These are phyloP conservation scores for Taphrina populina DNA, from an alignment of 1,139 yeast genomes.

Conservation along the genomic window DNA sequence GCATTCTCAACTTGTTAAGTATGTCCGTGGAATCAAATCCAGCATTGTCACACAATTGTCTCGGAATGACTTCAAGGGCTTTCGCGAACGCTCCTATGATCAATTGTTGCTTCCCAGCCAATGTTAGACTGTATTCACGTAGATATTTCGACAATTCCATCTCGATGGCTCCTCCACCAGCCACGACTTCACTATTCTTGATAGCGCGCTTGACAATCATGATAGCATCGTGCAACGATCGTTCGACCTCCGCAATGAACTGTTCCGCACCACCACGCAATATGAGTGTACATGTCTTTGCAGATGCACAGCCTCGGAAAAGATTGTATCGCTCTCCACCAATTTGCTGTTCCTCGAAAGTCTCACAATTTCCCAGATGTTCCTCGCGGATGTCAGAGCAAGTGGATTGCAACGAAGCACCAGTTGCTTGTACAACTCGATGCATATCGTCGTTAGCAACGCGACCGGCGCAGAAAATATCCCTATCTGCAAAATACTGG, in stretches of 20 bases:
- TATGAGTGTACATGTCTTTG: slow-evolving; percentile 88
- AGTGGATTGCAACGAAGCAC: slow-evolving; percentile 87
- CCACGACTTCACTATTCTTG: slow-evolving; percentile 80
- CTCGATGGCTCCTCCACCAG: slow-evolving; percentile 99
- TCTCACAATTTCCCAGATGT: slow-evolving; percentile 82
- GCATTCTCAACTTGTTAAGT: slow-evolving; percentile 83
- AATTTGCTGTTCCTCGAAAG: slow-evolving; percentile 88
- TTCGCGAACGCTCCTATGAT: slow-evolving; percentile 89
- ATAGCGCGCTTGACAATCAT: slow-evolving; percentile 97
- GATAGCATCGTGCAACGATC: slow-evolving; percentile 95
- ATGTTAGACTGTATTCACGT: slow-evolving; percentile 79
- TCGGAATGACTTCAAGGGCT: slow-evolving; percentile 92
- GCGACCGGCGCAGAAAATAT: slow-evolving; percentile 96
- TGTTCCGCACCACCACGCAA: slow-evolving; percentile 98
- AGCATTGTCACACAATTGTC: slow-evolving; percentile 96
- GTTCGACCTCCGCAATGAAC: slow-evolving; percentile 96
- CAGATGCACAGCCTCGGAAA: slow-evolving; percentile 87
- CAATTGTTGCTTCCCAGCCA: slow-evolving; percentile 94
- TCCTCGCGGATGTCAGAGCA: slow-evolving; percentile 69
- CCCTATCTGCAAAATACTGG: slow-evolving; percentile 93
- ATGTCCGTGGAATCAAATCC: slow-evolving; percentile 96
- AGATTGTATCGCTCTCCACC: slow-evolving; percentile 94
- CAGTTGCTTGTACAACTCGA: slow-evolving; percentile 90
- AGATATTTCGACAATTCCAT: slow-evolving; percentile 91
- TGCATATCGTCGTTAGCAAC: slow-evolving; percentile 86